Conservation (phyloP, 805 yeast genomes). For the Danielozyma ontarioensis region DNA sequence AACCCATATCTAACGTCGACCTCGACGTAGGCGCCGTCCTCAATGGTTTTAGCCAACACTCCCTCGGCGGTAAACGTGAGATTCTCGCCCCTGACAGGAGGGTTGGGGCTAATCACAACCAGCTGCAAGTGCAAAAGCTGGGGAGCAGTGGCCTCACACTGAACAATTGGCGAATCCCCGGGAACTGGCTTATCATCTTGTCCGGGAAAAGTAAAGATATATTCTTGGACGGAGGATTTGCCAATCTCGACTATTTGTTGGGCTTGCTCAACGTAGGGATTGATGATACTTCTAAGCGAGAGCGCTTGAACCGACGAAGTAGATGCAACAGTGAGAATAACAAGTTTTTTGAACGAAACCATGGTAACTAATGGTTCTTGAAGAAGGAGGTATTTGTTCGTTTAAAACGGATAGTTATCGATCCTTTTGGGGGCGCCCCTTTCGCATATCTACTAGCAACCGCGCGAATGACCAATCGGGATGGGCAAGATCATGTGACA, state of each 20-base stretch:
- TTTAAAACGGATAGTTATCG: too few species aligned
- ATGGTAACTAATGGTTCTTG: too few species aligned
- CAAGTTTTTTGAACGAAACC: neutral
- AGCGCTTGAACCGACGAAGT: neutral
- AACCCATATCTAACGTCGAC: constrained; percentile 91
- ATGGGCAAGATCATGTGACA: too few species aligned
- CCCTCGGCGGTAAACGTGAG: constrained; percentile 79
- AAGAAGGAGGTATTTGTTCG: too few species aligned
- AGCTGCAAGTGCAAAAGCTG: constrained; percentile 61
- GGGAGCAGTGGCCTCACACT: constrained; percentile 61
- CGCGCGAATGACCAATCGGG: too few species aligned
- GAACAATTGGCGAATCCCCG: constrained; percentile 80
- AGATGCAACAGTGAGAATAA: neutral
- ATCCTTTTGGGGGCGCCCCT: too few species aligned
- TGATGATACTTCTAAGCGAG: neutral
- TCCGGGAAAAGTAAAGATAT: constrained; percentile 10
- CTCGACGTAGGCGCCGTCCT: constrained; percentile 90
- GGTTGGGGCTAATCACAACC: constrained; percentile 73
- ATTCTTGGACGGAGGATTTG: neutral
- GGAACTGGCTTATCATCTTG: constrained; percentile 65
- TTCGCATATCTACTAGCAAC: too few species aligned
- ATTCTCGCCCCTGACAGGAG: constrained; percentile 82
- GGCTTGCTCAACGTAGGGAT: neutral
- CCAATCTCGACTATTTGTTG: neutral
- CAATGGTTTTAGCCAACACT: constrained; percentile 45